Percentiles rank a stretch among this genome's conserved stretches.
These are phyloP conservation scores for Botrytis fabae DNA, from an alignment of 2,329 filamentous ascomycete genomes.

Conservation along the genomic window DNA sequence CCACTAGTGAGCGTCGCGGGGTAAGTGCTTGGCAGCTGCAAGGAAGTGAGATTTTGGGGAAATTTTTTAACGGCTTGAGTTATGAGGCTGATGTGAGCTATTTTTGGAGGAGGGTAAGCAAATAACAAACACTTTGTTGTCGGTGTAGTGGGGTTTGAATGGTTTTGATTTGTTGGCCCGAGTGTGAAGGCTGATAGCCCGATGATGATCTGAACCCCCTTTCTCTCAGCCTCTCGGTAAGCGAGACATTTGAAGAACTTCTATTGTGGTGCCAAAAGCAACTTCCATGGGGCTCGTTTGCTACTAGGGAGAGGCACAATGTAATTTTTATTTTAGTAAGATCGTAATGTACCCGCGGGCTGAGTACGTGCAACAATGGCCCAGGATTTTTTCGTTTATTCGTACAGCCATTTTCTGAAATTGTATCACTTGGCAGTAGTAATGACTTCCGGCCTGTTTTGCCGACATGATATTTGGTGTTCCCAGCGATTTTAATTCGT, in stretches of 20 bases:
- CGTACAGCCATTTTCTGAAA: background rate
- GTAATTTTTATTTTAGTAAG: background rate
- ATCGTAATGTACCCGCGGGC: background rate
- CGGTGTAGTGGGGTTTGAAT: background rate
- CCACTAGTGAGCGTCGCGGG: background rate
- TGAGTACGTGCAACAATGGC: background rate
- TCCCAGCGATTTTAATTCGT: fast-evolving
- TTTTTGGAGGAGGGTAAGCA: background rate
- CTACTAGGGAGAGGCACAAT: background rate
- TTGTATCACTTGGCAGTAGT: background rate
- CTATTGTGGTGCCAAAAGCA: background rate
- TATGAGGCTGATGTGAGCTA: constrained; percentile 10
- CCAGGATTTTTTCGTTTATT: background rate
- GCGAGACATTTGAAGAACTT: background rate
- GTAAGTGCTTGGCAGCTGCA: constrained; percentile 4
- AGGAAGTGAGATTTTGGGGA: background rate
- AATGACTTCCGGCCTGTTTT: fast-evolving
- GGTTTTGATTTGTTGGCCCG: background rate
- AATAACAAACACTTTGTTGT: background rate
- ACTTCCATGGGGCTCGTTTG: background rate
- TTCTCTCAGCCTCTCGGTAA: background rate
- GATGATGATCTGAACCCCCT: background rate
- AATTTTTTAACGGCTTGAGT: background rate
- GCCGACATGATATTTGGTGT: background rate
- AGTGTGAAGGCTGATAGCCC: background rate